Evolutionary conservation across 2,329 filamentous ascomycete genomes (phyloP), one percentile per base, ranked within the genome.

Genomic region (Aspergillus intermedius): DNA sequence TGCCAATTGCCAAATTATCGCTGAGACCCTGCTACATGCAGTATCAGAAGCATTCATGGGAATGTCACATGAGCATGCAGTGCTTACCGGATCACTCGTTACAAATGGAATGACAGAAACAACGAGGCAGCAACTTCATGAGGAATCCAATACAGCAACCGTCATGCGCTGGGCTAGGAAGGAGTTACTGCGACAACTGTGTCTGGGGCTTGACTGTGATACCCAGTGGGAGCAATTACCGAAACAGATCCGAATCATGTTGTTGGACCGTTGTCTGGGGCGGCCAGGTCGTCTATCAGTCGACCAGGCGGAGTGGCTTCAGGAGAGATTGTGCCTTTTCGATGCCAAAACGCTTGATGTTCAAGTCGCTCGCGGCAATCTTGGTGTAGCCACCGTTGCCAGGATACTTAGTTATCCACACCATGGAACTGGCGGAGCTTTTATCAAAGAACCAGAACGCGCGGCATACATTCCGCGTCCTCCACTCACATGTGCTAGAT

Each of bases 171-270:
- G 64, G 67, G 65, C 69, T 37, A 71, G 70, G 45, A 71, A 66
- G 56, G 71, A 77, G n/a, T 59, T 77, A 1, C 60, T 80, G 12
- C 65, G 68, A 15, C 69, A 74, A 47, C 60, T 77, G 4, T 76
- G 74, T 44, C 60, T 80, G 21, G 75, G 76, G 0, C 69, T 77
- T 25, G 69, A 78, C 37, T 69, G 68, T 43, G 76, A 80, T 46
- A 69, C 67, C 8, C 66, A 77, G 25, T 80, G 77, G 77, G 77
- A 80, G 34, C 62, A 57, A 21, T 60, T 80, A 9, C 74, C 77
- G 3, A 57, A 67, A 13, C 64, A 71, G 6, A 70, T 79, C 47
- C 68, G 77, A 41, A 60, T 63, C n/a, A 57, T 74, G 5, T 63
- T 79, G 17, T 59, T 79, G 2, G 62, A 66, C 43, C 69, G 76